Percentiles rank a stretch among this genome's conserved stretches.
Conservation (phyloP, 2,329 filamentous ascomycete genomes). For the Gnomoniopsis smithogilvyi region DNA sequence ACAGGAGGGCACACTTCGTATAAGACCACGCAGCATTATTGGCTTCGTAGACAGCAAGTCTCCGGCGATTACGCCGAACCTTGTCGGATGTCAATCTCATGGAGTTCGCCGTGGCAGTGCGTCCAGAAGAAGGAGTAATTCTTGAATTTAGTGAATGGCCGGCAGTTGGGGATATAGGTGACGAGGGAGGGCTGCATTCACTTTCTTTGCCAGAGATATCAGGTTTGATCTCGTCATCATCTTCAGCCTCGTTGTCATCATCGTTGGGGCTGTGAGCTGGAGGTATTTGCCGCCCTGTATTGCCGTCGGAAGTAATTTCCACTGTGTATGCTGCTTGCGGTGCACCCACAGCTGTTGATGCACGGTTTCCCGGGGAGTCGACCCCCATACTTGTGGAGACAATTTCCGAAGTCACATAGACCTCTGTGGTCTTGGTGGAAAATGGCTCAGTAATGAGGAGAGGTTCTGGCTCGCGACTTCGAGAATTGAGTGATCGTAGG, state of each 20-base stretch:
- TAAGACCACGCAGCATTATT: conserved; percentile 67
- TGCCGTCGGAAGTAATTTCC: conserved; percentile 39
- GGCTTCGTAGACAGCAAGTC: conserved; percentile 44
- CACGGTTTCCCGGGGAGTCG: conserved; percentile 29
- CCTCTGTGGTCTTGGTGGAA: conserved; percentile 58
- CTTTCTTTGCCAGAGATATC: conserved; percentile 12
- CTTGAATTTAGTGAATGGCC: neutral
- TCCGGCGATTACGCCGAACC: conserved; percentile 24
- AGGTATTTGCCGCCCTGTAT: neutral
- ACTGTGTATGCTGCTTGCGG: conserved; percentile 41
- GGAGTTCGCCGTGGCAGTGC: neutral
- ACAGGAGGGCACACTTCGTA: conserved; percentile 66
- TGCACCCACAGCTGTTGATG: conserved; percentile 14
- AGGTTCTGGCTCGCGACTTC: conserved; percentile 41
- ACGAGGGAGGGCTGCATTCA: conserved; percentile 14
- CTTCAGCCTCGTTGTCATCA: conserved; percentile 2
- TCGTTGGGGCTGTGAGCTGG: neutral
- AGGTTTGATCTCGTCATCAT: neutral
- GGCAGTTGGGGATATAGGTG: neutral
- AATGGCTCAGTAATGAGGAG: conserved; percentile 41
- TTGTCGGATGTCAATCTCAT: neutral
- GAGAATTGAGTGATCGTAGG: conserved; percentile 47
- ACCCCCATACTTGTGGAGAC: conserved; percentile 29
- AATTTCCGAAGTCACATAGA: conserved; percentile 56
- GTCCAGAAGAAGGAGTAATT: no score